These are phyloP conservation scores for Passiflora organensis DNA, from an alignment of 345 rosid genomes.

Conservation along the genomic window DNA sequence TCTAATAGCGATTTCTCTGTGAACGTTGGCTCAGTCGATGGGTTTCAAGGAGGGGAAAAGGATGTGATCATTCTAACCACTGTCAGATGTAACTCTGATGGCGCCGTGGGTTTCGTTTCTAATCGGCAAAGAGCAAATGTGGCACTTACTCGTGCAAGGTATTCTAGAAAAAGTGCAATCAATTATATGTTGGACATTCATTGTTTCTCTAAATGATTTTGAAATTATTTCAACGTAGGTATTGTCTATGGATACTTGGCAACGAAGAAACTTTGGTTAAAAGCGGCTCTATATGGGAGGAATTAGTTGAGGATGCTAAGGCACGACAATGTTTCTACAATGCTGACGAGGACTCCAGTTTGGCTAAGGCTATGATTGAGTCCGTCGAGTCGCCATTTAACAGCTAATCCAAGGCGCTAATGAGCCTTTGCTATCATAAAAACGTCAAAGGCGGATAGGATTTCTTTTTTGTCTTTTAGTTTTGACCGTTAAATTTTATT, in stretches of 20 bases:
- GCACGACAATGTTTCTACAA: slow-evolving; percentile 26
- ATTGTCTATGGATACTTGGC: slow-evolving; percentile 47
- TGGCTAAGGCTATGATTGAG: slow-evolving; percentile 13
- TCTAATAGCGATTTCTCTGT: slow-evolving; percentile 17
- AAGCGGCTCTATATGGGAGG: slow-evolving; percentile 33
- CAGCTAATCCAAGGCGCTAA: no score
- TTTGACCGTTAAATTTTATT: no score
- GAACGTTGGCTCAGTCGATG: slow-evolving; percentile 40
- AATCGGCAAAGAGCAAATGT: slow-evolving; percentile 13
- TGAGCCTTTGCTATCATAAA: no score
- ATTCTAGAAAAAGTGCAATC: not conserved
- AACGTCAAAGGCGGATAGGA: no score
- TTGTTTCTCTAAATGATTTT: not conserved
- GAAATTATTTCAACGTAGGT: slow-evolving; percentile 12
- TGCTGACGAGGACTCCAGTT: slow-evolving; percentile 30
- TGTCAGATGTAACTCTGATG: slow-evolving; percentile 12
- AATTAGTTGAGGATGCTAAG: slow-evolving; percentile 31
- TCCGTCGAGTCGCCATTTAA: no score
- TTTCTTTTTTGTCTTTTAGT: no score
- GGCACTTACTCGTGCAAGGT: slow-evolving; percentile 19
- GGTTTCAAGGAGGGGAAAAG: slow-evolving; percentile 21
- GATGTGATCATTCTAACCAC: slow-evolving; percentile 16
- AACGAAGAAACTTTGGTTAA: slow-evolving; percentile 31
- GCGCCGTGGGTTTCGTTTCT: slow-evolving; percentile 16
- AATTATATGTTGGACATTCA: not conserved